Evolutionary conservation across 2,329 filamentous ascomycete genomes (phyloP).

Genomic region (Fusarium floridanum): DNA sequence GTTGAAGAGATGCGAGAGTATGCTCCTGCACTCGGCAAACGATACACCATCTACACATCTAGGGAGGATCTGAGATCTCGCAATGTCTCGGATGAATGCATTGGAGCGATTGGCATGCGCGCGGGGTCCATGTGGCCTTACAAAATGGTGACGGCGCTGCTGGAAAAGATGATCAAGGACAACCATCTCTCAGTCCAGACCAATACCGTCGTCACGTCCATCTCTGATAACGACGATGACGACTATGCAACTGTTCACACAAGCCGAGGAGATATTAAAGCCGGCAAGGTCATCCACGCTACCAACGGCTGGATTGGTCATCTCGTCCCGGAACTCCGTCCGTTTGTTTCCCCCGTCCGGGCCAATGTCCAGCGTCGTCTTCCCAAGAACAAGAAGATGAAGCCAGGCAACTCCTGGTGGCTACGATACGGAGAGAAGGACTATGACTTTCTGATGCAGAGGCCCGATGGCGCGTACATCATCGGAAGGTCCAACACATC

Average conservation of each 20-base stretch:
- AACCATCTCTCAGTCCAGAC: conserved; percentile 38
- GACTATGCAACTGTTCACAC: conserved; percentile 33
- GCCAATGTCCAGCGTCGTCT: conserved; percentile 5
- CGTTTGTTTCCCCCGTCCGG: conserved; percentile 19
- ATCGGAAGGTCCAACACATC: not conserved
- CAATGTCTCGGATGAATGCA: conserved; percentile 9
- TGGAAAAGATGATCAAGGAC: conserved; percentile 11
- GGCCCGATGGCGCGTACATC: conserved; percentile 16
- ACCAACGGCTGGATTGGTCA: conserved; percentile 45
- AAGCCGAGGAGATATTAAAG: conserved; percentile 34
- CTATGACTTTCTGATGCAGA: conserved; percentile 46
- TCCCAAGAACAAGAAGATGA: not conserved
- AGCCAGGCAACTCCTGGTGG: conserved; percentile 29
- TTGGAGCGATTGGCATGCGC: conserved; percentile 30
- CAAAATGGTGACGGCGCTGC: conserved; percentile 35
- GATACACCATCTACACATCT: conserved; percentile 23
- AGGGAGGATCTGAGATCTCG: conserved; percentile 1
- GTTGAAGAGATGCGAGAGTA: conserved; percentile 35
- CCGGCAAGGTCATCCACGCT: conserved; percentile 40
- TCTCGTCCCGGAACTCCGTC: conserved; percentile 41
- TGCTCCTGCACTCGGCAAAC: conserved; percentile 24
- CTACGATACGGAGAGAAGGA: conserved; percentile 40
- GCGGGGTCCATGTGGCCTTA: conserved; percentile 43
- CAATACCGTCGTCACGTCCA: conserved; percentile 26
- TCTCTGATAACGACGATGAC: conserved; percentile 11